Evolutionary conservation across 371 early-diverging fungal species (phyloP), one percentile per base, ranked within the genome.

Genomic region (Dichotomocladium elegans): DNA sequence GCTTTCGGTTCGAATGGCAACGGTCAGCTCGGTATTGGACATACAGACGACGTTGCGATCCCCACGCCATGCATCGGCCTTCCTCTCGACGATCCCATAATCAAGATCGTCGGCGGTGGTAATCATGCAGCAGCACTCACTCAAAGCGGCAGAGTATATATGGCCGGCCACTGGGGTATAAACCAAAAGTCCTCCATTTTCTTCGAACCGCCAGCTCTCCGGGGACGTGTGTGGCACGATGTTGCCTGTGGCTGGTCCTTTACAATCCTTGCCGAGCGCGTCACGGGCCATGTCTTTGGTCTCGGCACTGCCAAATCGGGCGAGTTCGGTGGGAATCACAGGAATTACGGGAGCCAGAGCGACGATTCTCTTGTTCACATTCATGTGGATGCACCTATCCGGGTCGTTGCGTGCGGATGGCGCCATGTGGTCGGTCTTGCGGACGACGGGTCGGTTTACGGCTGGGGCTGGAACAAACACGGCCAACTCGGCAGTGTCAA

Each of bases 1-100:
- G 80, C 69, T n/a, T 82, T 81, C 51, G 86, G 86, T 9, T 83
- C 86, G 7, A 85, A 85, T 58, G 81, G 83, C 14, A 72, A 68
- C 45, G 86, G 86, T 0, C 86, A 85, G 53, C 72, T 85, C 31
- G 83, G 83, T 5, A 52, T 82, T 30, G 82, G 80, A 21, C 75
- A 80, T 46, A 41, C 33, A 8, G 58, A 68, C 15, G 85, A 85
- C 41, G 46, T 61, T 6, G 46, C 41, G 17, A 47, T 21, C 14
- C 67, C 71, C 2, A 51, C 53, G 15, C 43, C 17, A 9, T 71
- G 74, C 35, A 31, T 61, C 2, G 72, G 66, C 17, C 34, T 70
- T 33, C 72, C 67, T 4, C 37, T 29, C 0, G 26, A 53, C 27
- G 60, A 61, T 22, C 22, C 52, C 5, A 55, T 68, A 10, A 24